phyloP scores from a whole-genome alignment of 2,329 filamentous ascomycete genomes.

The Clarireedia hainanense region DNA sequence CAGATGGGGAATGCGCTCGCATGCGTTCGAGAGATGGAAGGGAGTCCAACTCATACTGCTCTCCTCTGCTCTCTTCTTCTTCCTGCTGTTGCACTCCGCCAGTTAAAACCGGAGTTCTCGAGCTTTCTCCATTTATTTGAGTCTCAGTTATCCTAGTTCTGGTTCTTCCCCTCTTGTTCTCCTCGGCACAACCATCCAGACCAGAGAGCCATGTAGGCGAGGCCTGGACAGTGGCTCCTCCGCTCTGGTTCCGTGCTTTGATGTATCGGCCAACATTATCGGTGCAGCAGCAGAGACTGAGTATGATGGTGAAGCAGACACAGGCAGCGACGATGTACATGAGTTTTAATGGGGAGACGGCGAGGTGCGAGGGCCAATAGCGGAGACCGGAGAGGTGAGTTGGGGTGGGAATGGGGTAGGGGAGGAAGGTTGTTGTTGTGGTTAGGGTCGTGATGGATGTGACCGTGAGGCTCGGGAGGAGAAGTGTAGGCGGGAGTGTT shows the following conservation, averaged over 20 bases:
- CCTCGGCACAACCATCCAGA: neutral
- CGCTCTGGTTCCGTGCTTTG: neutral
- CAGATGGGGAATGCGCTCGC: no score
- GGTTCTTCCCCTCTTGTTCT: neutral
- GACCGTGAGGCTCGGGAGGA: neutral
- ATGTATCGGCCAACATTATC: conserved; percentile 2
- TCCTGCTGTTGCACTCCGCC: neutral
- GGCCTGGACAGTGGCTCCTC: neutral
- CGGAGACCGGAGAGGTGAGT: neutral
- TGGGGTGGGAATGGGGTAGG: neutral
- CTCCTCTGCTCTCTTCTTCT: no score
- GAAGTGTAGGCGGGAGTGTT: no score
- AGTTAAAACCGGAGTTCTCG: no score
- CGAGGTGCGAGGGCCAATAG: neutral
- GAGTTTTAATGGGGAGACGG: neutral
- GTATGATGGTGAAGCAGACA: conserved; percentile 1
- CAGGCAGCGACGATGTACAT: conserved; percentile 6
- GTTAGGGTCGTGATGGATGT: neutral
- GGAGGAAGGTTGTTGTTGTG: no score
- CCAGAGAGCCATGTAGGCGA: neutral
- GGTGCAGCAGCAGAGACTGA: conserved; percentile 4
- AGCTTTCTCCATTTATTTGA: no score
- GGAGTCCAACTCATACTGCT: no score
- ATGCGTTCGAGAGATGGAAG: neutral
- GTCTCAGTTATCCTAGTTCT: neutral